phyloP scores from a whole-genome alignment of 2,329 filamentous ascomycete species.

The Cylindrodendrum hubeiense region DNA sequence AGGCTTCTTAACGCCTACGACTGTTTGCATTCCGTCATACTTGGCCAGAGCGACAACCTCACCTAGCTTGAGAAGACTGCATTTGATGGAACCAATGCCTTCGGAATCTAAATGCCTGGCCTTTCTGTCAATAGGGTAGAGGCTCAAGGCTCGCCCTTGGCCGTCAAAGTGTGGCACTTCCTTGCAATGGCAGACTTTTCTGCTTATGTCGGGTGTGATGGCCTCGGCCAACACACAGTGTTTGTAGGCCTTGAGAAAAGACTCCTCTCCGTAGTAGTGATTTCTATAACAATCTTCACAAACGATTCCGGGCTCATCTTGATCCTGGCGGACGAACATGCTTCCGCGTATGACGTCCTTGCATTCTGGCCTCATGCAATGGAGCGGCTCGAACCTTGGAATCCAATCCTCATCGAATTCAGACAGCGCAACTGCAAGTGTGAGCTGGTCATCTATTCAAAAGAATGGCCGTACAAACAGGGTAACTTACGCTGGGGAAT shows the following conservation, averaged over 20 bases:
- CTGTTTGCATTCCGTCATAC: too few species aligned
- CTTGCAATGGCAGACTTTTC: conserved; percentile 32
- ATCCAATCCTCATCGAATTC: conserved; percentile 23
- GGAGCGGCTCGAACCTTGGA: conserved; percentile 31
- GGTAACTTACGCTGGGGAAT: not conserved
- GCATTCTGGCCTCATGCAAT: conserved; percentile 31
- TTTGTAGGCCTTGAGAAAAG: not conserved
- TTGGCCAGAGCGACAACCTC: too few species aligned
- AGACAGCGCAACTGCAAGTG: conserved; percentile 10
- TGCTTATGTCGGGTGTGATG: conserved; percentile 33
- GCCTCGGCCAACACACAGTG: conserved; percentile 24
- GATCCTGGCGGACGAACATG: conserved; percentile 35
- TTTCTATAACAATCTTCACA: conserved; percentile 35
- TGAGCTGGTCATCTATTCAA: too few species aligned
- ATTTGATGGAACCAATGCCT: too few species aligned
- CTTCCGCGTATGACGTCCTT: conserved; percentile 32
- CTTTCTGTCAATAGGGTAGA: too few species aligned
- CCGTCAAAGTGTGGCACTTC: not conserved
- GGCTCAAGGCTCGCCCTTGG: not conserved
- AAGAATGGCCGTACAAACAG: too few species aligned
- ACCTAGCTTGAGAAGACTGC: too few species aligned
- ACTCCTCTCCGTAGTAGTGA: too few species aligned
- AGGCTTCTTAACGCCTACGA: too few species aligned
- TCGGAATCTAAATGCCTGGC: too few species aligned
- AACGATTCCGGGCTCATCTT: conserved; percentile 22